Evolutionary conservation across 257 asterid genomes (phyloP).

Genomic region (Prunella vulgaris): DNA sequence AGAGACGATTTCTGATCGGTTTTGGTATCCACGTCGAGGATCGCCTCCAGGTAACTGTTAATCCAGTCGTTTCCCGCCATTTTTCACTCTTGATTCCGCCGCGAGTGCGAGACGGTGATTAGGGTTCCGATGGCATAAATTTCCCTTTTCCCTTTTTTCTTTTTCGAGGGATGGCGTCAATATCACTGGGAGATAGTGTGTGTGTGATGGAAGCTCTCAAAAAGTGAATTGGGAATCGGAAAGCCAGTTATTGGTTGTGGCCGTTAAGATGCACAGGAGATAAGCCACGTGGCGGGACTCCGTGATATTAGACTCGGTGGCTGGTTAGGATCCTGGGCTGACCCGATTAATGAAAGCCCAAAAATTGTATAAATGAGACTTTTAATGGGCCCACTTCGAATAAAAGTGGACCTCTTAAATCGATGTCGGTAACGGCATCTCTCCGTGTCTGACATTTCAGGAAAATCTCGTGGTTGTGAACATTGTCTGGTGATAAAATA

Average conservation of each 20-base stretch:
- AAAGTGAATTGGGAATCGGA: background rate
- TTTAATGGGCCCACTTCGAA: too few species aligned
- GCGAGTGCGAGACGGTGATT: background rate
- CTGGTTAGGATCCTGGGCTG: too few species aligned
- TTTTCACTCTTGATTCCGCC: background rate
- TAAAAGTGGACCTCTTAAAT: too few species aligned
- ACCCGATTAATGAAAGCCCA: too few species aligned
- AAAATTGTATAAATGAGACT: too few species aligned
- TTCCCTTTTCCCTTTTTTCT: background rate
- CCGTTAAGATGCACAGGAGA: conserved; percentile 2
- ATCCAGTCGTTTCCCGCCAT: conserved; percentile 86
- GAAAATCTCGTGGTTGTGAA: too few species aligned
- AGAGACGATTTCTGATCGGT: conserved; percentile 49
- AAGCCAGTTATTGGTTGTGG: conserved; percentile 14
- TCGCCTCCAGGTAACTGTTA: conserved; percentile 73
- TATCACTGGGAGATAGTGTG: background rate
- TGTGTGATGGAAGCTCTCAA: background rate
- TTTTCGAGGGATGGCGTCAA: background rate
- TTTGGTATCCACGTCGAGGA: conserved; percentile 62
- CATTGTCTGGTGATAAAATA: too few species aligned
- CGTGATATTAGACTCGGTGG: conserved; percentile 5
- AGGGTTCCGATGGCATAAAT: background rate
- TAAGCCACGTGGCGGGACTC: conserved; percentile 20
- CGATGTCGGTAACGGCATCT: too few species aligned
- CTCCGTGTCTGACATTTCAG: too few species aligned